Evolutionary conservation across 805 yeast genomes (phyloP).

Genomic region (Priceomyces castillae): DNA sequence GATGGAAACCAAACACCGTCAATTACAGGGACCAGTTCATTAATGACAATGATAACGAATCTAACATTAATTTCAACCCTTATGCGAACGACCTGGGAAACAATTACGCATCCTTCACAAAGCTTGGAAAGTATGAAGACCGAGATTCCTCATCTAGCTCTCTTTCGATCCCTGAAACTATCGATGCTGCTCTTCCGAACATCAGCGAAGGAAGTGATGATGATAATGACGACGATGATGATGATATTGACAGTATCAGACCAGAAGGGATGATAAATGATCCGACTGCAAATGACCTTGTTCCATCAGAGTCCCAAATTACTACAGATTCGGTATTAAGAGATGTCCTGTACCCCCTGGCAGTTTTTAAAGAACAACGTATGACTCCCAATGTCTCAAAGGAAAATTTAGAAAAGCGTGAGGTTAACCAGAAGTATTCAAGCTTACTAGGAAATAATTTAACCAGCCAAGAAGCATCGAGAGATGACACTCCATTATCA

Average conservation of each 20-base stretch:
- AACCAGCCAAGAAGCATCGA: neutral
- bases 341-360: slow-evolving; percentile 17
- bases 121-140: slow-evolving; percentile 19
- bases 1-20: slow-evolving; percentile 60
- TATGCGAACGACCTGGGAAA: slow-evolving; percentile 13
- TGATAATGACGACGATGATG: slow-evolving; percentile 10
- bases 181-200: slow-evolving; percentile 38
- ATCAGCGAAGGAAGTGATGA: slow-evolving; percentile 30
- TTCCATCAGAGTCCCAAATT: neutral
- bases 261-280: neutral
- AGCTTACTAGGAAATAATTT: slow-evolving; percentile 18
- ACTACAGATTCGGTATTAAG: slow-evolving; percentile 25
- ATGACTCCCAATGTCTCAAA: slow-evolving; percentile 18
- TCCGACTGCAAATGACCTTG: slow-evolving; percentile 6
- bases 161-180: slow-evolving; percentile 40
- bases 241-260: slow-evolving; percentile 5
- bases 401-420: neutral
- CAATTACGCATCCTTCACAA: slow-evolving; percentile 34
- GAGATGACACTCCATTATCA: neutral
- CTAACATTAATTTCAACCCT: slow-evolving; percentile 25
- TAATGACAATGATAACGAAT: slow-evolving; percentile 42
- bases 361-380: slow-evolving; percentile 26
- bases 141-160: slow-evolving; percentile 22
- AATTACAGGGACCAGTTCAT: slow-evolving; percentile 49
- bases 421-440: slow-evolving; percentile 19